Base-by-base conservation (phyloP, 2,329 filamentous ascomycete species). In the Stachybotrys chartarum region DNA sequence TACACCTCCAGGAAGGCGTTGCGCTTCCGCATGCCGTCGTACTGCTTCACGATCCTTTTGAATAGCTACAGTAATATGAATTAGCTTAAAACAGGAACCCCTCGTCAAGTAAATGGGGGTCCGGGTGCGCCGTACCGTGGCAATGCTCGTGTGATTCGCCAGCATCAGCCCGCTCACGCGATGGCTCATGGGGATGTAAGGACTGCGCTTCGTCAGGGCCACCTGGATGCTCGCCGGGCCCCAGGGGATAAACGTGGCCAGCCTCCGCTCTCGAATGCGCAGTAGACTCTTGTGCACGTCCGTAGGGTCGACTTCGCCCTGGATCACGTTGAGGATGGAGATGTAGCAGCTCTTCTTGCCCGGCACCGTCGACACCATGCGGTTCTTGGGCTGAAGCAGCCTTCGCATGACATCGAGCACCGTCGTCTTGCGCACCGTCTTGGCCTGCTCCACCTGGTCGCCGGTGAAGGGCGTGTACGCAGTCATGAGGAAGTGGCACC, bases 301-400 rank as follows among this genome's bases (percentile, higher is more conserved):
- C 3, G 93, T 97, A 8, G 94, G 93, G 69, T 99, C 95, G 45
- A 95, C 94, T 72, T 99, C 94, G 66, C 94, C 94, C 77, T 97
- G 94, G 65, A 99, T 99, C 65, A 99, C 96, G 72, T 99, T 97
- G 59, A 99, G 79, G 63, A 99, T 97, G 51, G 91, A 96, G 68
- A 99, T 97, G 77, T 99, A 99, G 77, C 94, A 99, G 75, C 91
- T 97, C 77, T 91, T 95, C 77, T 97, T 97, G 65, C 88, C 90
- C 1, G 93, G 92, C 55, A 91, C 88, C 24, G 94, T 96, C 30
- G 92, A 96, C 50, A 99, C 94, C 94, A 99, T 99, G 69, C 95
- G 87, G 74, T 99, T 99, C 80, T 99, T 99, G 45, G 94, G 94
- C 73, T 99, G 95, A 56, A 99, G 78, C 30, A 99, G 78, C 57